These are phyloP conservation scores for Capsicum pubescens DNA, from an alignment of 257 asterid species.

Conservation along the genomic window DNA sequence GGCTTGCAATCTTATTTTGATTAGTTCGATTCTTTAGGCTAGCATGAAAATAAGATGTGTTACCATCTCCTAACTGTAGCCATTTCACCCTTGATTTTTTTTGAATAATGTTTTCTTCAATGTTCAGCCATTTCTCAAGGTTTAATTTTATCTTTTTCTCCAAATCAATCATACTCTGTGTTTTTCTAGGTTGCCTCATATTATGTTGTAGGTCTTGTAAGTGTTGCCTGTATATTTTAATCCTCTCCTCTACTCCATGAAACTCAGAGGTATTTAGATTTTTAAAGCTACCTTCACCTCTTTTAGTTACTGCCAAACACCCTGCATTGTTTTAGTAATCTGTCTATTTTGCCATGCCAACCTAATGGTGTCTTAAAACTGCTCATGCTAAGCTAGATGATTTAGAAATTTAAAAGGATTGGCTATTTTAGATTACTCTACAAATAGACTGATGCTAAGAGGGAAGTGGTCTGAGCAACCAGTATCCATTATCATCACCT, in stretches of 20 bases:
- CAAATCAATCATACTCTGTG: neutral
- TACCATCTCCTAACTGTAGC: too few species aligned
- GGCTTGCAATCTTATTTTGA: too few species aligned
- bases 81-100: too few species aligned
- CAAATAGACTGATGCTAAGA: too few species aligned
- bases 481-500: too few species aligned
- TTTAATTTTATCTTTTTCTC: neutral
- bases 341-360: neutral
- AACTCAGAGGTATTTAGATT: neutral
- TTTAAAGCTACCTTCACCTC: neutral
- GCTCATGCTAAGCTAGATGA: neutral
- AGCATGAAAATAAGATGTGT: too few species aligned
- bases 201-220: neutral
- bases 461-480: neutral
- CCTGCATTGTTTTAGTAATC: too few species aligned
- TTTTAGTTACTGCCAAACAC: neutral
- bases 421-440: neutral
- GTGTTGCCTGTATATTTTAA: too few species aligned
- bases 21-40: too few species aligned
- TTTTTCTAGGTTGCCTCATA: neutral
- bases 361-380: neutral
- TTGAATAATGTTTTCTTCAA: neutral
- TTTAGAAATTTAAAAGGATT: neutral
- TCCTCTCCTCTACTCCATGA: neutral
- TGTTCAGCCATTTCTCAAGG: neutral